A percentile compares a stretch with the other conserved stretches of the same genome.
Evolutionary conservation across 139 green algal genomes (phyloP).

Genomic region (Chlamydomonas asymmetrica): DNA sequence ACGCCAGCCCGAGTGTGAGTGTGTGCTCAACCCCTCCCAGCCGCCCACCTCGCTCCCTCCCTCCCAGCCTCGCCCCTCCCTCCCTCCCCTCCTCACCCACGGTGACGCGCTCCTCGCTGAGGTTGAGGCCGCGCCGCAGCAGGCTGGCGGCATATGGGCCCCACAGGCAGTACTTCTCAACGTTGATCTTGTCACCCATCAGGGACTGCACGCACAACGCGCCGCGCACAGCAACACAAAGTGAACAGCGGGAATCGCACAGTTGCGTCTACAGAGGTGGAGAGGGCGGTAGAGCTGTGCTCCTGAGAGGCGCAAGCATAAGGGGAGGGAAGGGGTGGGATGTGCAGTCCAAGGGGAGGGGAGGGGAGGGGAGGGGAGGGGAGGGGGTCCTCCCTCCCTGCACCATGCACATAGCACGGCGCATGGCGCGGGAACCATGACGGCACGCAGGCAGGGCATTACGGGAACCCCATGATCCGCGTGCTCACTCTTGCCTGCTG

Average conservation of each 20-base stretch:
- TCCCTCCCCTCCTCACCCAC: conserved; percentile 53
- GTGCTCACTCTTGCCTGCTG: too few species aligned
- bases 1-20: too few species aligned
- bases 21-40: too few species aligned
- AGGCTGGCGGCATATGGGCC: conserved; percentile 72
- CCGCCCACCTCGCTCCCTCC: too few species aligned
- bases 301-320: neutral
- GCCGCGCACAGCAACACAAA: neutral
- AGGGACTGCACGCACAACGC: conserved; percentile 11
- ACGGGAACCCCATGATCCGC: too few species aligned
- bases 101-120: conserved; percentile 43
- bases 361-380: too few species aligned
- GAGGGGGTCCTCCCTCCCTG: too few species aligned
- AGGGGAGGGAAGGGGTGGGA: neutral
- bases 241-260: neutral
- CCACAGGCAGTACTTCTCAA: conserved; percentile 85
- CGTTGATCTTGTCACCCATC: conserved; percentile 51
- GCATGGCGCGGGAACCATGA: too few species aligned
- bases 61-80: too few species aligned
- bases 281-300: neutral
- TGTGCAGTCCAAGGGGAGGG: neutral
- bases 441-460: too few species aligned
- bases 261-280: neutral
- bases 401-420: too few species aligned
- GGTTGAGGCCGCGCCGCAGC: conserved; percentile 61